Evolutionary conservation across 495 filamentous ascomycete genomes (phyloP), one percentile per base, ranked within the genome.

Genomic region (Articulospora tetracladia): DNA sequence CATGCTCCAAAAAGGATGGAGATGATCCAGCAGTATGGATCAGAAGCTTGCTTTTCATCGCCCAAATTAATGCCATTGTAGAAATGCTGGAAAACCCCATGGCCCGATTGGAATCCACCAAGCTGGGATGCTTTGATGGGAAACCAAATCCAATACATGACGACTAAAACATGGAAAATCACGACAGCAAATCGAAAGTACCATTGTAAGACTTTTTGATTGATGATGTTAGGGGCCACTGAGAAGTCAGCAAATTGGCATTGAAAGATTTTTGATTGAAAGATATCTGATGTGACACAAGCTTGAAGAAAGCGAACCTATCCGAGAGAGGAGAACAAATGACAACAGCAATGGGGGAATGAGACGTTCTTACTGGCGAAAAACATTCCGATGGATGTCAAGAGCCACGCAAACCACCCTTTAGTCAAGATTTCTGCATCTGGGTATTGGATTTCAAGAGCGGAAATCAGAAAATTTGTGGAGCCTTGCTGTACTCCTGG

Each of bases 391-490:
- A 70, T 65, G 1, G 66, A 57, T 2, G 70, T 70, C 19, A 72
- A 51, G 12, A 70, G 59, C 70, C 70, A 72, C 17, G 60, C 55
- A 41, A 72, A 72, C 69, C 70, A 72, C 11, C 67, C 69, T 59
- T 71, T 66, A 15, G 13, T 53, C 2, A 72, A 49, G 11, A 70
- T 55, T 39, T 54, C 55, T 1, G 64, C 58, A 46, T 72, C 59
- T 49, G 71, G 70, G 54, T 72, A 72, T 39, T 60, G 25, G 26
- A 73, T 69, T 52, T 69, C 68, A 23, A 72, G 64, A 15, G 70
- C 70, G 23, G 66, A 65, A 13, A 72, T 58, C n/a, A 73, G 55
- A 56, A 73, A 73, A 46, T 72, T 72, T 8, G 71, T 73, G 0
- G 66, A 54, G 12, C 68, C 65, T 48, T 68, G 65, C 57, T 66